Evolutionary conservation across 2,329 filamentous ascomycete genomes (phyloP).

Genomic region (Alternaria arborescens): DNA sequence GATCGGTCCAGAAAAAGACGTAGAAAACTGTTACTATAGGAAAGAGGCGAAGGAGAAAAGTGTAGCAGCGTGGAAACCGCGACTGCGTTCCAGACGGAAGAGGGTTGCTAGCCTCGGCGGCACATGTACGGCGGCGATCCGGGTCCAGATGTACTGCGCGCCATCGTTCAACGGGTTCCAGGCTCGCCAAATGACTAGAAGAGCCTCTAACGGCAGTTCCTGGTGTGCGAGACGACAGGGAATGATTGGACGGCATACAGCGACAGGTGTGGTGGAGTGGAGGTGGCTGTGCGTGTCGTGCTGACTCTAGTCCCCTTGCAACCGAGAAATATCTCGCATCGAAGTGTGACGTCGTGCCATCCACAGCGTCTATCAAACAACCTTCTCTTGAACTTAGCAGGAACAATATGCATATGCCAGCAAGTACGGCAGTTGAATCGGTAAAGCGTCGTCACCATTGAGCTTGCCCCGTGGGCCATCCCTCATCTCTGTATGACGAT

Average conservation of each 20-base stretch:
- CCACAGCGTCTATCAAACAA: neutral
- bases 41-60: neutral
- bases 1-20: neutral
- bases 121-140: slow-evolving; percentile 11
- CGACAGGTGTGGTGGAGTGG: neutral
- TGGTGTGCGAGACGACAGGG: neutral
- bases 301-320: neutral
- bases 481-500: neutral
- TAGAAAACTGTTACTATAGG: neutral
- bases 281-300: slow-evolving; percentile 4
- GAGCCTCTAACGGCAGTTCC: neutral
- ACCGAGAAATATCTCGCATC: neutral
- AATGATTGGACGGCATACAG: slow-evolving; percentile 4
- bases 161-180: slow-evolving; percentile 8
- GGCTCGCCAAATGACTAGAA: neutral
- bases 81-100: neutral
- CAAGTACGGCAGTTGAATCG: neutral
- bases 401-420: neutral
- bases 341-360: slow-evolving; percentile 4
- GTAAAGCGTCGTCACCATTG: neutral
- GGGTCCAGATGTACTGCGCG: slow-evolving; percentile 1
- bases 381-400: slow-evolving; percentile 7
- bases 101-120: slow-evolving; percentile 13
- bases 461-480: neutral
- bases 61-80: neutral